Conservation (phyloP, 495 filamentous ascomycete genomes). For the Amphirosellinia nigrospora region DNA sequence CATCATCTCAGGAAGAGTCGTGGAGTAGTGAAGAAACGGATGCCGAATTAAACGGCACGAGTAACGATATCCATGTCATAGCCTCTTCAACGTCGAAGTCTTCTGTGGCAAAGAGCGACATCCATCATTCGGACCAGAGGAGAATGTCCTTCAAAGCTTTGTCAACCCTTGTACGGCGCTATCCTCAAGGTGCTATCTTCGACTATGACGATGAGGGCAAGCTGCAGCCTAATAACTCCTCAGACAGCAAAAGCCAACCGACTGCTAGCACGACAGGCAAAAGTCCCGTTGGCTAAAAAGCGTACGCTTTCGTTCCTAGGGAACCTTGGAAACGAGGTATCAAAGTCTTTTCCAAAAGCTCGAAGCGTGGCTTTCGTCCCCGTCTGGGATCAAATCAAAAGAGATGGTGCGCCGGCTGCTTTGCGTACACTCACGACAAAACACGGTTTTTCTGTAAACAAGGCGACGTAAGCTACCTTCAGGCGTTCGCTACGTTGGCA, state of each 20-base stretch:
- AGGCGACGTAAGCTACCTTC: slow-evolving; percentile 47
- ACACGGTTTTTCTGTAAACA: slow-evolving; percentile 51
- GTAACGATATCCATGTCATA: slow-evolving; percentile 32
- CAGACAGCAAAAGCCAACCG: not conserved
- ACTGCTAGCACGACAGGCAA: slow-evolving; percentile 9
- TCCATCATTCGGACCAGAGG: not conserved
- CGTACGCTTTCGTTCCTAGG: slow-evolving; percentile 17
- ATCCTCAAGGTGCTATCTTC: slow-evolving; percentile 66
- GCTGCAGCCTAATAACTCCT: slow-evolving; percentile 25
- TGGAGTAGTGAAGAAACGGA: slow-evolving; percentile 15
- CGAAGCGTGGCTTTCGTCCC: slow-evolving; percentile 62
- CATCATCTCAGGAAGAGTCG: slow-evolving; percentile 17
- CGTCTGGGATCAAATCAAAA: slow-evolving; percentile 70
- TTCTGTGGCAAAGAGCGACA: slow-evolving; percentile 36
- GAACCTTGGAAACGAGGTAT: slow-evolving; percentile 13
- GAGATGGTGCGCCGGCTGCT: slow-evolving; percentile 70
- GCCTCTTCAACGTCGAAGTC: slow-evolving; percentile 43
- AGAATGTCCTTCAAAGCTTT: slow-evolving; percentile 49
- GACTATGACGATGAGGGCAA: slow-evolving; percentile 56
- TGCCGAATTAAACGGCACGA: not conserved
- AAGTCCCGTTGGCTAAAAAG: slow-evolving; percentile 4
- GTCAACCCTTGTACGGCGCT: slow-evolving; percentile 59
- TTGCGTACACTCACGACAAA: slow-evolving; percentile 62
- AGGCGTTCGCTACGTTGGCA: slow-evolving; percentile 62
- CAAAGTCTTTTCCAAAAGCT: slow-evolving; percentile 52